Base-by-base conservation (phyloP, 164 flowering plant genomes). In the Dillenia turbinata region DNA sequence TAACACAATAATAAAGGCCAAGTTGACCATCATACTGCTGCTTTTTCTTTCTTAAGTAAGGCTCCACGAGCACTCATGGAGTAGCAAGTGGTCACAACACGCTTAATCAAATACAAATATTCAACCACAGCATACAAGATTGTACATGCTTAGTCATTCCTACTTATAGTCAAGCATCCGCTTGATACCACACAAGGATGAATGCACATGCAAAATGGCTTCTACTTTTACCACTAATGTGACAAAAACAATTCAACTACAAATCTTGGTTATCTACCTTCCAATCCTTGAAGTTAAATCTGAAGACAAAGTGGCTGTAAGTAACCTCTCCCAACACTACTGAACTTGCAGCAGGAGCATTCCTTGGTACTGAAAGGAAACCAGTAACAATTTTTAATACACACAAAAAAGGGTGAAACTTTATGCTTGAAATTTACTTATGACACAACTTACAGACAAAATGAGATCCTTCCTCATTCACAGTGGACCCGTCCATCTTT, bases 201-300 rank as follows among this genome's bases (percentile, higher is more conserved):
- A 33, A 33, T 33, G 40, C 40, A 33, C 40, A 33, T 33, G 40
- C 40, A 33, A 33, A 33, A 33, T 33, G 40, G 7, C 40, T 33
- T 22, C 47, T 4, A 61, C 6, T 8, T 33, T 10, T 19, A 47
- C 16, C 10, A 57, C 12, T 14, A 9, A 49, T 44, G 47, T 16
- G 7, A 1, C 14, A 44, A 17, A 44, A 40, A 49, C 22, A 3
- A 17, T n/a, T 16, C 2, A 22, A 24, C 14, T 10, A 45, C 33
- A 15, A 22, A 57, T 46, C 48, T n/a, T 52, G 26, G 8, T 52
- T 44, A 5, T 64, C 14, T 73, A 94, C 97, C 99, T 88, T 79
- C 97, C 97, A 94, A 68, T 94, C 99, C 65, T 66, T 81, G 64
- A 69, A 89, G 66, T 88, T 96, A 73, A 84, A 82, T 86, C 92